Percentiles rank a stretch among this genome's conserved stretches.
phyloP scores from a whole-genome alignment of 2,329 filamentous ascomycete species.

The Arthrobotrys musiformis region DNA sequence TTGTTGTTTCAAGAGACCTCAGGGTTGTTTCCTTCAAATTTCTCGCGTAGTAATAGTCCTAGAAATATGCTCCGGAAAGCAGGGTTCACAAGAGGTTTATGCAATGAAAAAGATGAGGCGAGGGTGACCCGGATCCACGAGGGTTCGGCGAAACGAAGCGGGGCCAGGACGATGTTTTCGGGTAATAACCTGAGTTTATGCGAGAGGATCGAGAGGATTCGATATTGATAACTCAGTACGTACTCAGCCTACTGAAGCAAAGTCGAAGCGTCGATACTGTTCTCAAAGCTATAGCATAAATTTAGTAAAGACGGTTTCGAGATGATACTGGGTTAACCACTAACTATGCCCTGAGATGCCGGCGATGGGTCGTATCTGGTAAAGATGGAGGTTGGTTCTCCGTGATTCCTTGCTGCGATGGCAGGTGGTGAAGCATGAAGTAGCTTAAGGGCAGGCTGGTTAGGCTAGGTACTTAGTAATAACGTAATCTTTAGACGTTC shows the following conservation, averaged over 20 bases:
- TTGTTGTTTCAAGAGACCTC: constrained; percentile 32
- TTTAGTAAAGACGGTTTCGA: constrained; percentile 6
- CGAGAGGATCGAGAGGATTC: too few relatives aligned
- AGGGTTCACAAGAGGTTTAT: constrained; percentile 25
- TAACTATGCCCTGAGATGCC: neutral
- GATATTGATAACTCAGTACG: neutral
- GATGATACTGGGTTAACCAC: neutral
- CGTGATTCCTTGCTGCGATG: constrained; percentile 23
- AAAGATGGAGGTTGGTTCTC: constrained; percentile 26
- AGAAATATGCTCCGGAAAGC: constrained; percentile 39
- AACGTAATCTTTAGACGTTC: neutral
- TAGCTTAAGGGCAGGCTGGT: too few relatives aligned
- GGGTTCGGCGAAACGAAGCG: constrained; percentile 27
- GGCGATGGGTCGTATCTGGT: neutral
- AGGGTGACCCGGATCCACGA: constrained; percentile 23
- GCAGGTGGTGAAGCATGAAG: constrained; percentile 8
- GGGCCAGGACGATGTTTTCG: constrained; percentile 37
- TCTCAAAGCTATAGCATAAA: neutral
- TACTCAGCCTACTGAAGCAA: constrained; percentile 16
- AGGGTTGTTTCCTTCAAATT: constrained; percentile 1
- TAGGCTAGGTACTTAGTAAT: neutral
- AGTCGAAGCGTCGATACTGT: constrained; percentile 6
- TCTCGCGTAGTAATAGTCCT: constrained; percentile 44
- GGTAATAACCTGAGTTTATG: constrained; percentile 38
- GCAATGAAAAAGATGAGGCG: constrained; percentile 19